A percentile compares a stretch with the other conserved stretches of the same genome.
phyloP scores from a whole-genome alignment of 139 green algal genomes.

The Asterochloris erici region DNA sequence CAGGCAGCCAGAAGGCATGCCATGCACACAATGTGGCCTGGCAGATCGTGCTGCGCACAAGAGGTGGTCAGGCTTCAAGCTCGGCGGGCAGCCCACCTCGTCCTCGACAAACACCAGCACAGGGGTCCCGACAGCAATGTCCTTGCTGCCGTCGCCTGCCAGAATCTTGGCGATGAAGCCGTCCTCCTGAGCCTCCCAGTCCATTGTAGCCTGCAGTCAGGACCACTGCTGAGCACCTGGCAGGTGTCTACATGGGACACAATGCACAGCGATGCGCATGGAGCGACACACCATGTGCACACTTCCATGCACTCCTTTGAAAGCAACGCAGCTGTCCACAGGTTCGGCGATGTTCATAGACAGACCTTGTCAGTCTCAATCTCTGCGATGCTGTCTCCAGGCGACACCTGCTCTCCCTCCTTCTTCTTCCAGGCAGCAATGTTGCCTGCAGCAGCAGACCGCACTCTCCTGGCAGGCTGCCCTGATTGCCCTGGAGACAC shows the following conservation, averaged over 20 bases:
- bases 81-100: conserved; percentile 26
- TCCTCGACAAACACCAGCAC: conserved; percentile 76
- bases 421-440: conserved; percentile 82
- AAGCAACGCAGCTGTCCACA: not conserved
- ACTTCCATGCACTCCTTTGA: not conserved
- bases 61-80: not conserved
- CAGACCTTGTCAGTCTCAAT: conserved; percentile 93
- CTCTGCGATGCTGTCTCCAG: conserved; percentile 77
- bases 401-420: conserved; percentile 59
- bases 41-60: not conserved
- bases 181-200: conserved; percentile 82
- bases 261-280: not conserved
- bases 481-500: too few relatives aligned
- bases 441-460: conserved; percentile 54
- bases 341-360: not conserved
- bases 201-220: conserved; percentile 76
- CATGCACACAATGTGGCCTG: too few relatives aligned
- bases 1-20: not conserved
- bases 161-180: conserved; percentile 68
- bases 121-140: conserved; percentile 66
- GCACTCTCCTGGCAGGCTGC: too few relatives aligned
- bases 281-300: not conserved
- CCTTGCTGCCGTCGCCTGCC: conserved; percentile 41
- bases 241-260: not conserved
- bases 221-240: not conserved